phyloP scores from a whole-genome alignment of 108 stramenopile species.

The Stephanodiscus triporus region DNA sequence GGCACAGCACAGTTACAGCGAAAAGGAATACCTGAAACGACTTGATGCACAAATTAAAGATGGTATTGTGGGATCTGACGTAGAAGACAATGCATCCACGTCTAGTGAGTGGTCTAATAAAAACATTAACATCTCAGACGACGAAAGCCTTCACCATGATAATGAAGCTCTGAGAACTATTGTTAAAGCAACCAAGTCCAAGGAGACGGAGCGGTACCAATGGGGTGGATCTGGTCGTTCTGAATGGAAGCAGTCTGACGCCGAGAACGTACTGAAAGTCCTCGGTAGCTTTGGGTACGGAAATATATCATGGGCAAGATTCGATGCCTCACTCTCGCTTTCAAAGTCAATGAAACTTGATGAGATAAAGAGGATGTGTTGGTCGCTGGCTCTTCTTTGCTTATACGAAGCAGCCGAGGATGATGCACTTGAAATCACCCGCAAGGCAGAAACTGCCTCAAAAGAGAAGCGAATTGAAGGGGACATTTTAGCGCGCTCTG shows the following conservation, averaged over 20 bases:
- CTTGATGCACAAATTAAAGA: slow-evolving; percentile 39
- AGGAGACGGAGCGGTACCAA: slow-evolving; percentile 39
- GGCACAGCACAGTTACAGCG: slow-evolving; percentile 64
- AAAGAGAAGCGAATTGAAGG: slow-evolving; percentile 46
- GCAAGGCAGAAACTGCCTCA: slow-evolving; percentile 41
- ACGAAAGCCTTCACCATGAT: slow-evolving; percentile 41
- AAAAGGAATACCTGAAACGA: slow-evolving; percentile 50
- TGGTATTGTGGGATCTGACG: slow-evolving; percentile 29
- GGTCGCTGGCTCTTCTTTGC: slow-evolving; percentile 62
- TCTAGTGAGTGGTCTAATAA: slow-evolving; percentile 36
- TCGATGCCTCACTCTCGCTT: slow-evolving; percentile 35
- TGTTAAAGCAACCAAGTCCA: slow-evolving; percentile 28
- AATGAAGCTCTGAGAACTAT: slow-evolving; percentile 27
- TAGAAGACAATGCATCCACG: slow-evolving; percentile 36
- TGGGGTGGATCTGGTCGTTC: slow-evolving; percentile 52
- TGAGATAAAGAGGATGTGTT: slow-evolving; percentile 76
- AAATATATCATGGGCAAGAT: slow-evolving; percentile 55
- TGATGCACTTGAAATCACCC: slow-evolving; percentile 38
- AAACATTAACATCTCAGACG: slow-evolving; percentile 33
- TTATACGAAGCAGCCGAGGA: slow-evolving; percentile 69
- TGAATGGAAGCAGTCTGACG: slow-evolving; percentile 70
- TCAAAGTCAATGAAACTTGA: slow-evolving; percentile 40
- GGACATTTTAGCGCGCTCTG: slow-evolving; percentile 39
- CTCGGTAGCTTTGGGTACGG: slow-evolving; percentile 68
- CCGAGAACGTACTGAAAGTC: slow-evolving; percentile 48